Evolutionary conservation across 257 asterid species (phyloP), one percentile per base, ranked within the genome.

Genomic region (Solanum corneliomulleri): DNA sequence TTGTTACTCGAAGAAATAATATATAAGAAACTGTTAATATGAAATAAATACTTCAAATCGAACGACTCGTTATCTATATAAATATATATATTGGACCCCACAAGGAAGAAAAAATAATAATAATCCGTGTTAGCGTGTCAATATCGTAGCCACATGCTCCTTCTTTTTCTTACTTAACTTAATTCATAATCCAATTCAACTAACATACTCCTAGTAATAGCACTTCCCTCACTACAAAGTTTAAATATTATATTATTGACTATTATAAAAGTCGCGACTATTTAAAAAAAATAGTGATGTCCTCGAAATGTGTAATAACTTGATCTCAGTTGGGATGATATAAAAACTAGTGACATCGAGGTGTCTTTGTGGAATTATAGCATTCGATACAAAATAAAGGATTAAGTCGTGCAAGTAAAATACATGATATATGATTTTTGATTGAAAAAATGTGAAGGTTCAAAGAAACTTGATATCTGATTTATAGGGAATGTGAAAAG

Each of bases 401-500:
- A 37, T 37, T 37, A 5, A 37, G 0, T 5, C 1, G 39, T 1
- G 7, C 7, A 37, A 37, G 7, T 37, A 37, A 37, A 37, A 5
- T 37, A 37, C 4, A 0, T 37, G 39, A 37, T 37, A 37, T 37
- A 37, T 37, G 1, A 37, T 37, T 37, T 37, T 5, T 6, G 5
- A 33, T 33, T 33, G 35, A 33, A 33, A 35, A 37, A 37, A 37
- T 5, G 7, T 37, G 2, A 37, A 37, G 1, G 39, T 37, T 68
- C n/a, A 31, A 70, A 3, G 6, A 31, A 70, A 31, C 77, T 14
- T 12, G 8, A 2, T 92, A 89, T 25, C 92, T 90, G 3, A 76
- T 91, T 1, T 89, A 87, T 33, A 35, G 91, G 18, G 92, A 89
- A 47, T 41, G 78, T 91, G 18, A 82, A 92, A 69, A 62, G 91